phyloP scores from a whole-genome alignment of 345 rosid species.

The Populus pruinosa region DNA sequence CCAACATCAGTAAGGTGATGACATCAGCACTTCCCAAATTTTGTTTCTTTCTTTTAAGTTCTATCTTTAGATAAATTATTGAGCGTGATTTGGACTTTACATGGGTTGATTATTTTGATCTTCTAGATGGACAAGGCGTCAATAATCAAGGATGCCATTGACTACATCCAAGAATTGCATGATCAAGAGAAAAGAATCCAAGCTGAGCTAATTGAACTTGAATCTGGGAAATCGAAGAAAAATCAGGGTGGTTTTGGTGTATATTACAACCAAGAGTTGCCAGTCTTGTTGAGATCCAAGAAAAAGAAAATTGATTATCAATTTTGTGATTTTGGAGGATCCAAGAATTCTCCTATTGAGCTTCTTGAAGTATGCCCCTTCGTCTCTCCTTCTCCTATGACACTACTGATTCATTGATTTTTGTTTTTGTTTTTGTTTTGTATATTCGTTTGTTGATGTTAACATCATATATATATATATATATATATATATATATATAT shows the following conservation, averaged over 20 bases:
- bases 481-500: no score
- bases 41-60: neutral
- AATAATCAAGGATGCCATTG: constrained; percentile 91
- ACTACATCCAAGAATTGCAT: constrained; percentile 78
- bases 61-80: neutral
- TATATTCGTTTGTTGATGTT: no score
- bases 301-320: constrained; percentile 52
- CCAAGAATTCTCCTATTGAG: constrained; percentile 54
- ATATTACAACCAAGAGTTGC: constrained; percentile 55
- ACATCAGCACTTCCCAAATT: neutral
- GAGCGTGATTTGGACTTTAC: neutral
- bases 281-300: constrained; percentile 58
- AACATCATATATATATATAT: neutral
- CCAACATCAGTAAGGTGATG: constrained; percentile 81
- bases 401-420: neutral
- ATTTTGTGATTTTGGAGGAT: constrained; percentile 36
- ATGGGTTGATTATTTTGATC: neutral
- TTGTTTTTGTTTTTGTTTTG: no score
- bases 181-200: constrained; percentile 67
- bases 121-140: constrained; percentile 97
- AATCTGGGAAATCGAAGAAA: constrained; percentile 44
- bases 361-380: constrained; percentile 44
- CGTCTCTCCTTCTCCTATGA: no score
- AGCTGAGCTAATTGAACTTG: constrained; percentile 71
- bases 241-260: constrained; percentile 35